These are phyloP conservation scores for Myrica gale DNA, from an alignment of 306 rosid species.

Conservation along the genomic window DNA sequence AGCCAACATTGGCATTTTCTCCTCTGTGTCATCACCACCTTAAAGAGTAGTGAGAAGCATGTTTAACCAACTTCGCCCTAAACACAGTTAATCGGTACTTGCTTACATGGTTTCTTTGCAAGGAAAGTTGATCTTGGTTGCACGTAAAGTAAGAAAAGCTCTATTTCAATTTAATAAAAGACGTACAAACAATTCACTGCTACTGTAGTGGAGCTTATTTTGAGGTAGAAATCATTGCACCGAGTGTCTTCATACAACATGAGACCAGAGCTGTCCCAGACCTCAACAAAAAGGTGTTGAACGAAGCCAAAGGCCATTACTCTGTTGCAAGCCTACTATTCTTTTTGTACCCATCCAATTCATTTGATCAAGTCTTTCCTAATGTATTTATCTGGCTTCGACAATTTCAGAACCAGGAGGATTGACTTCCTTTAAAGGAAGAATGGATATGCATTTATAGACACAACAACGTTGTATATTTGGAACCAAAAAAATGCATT, in stretches of 20 bases:
- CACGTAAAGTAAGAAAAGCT: not conserved
- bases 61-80: not conserved
- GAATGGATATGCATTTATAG: not conserved
- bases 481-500: not conserved
- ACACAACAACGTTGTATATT: not conserved
- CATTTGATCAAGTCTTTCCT: not conserved
- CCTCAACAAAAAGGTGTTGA: slow-evolving; percentile 6
- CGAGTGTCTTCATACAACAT: not conserved
- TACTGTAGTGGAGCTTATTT: not conserved
- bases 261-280: slow-evolving; percentile 13
- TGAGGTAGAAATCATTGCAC: not conserved
- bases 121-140: not conserved
- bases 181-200: not conserved
- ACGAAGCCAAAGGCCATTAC: not conserved
- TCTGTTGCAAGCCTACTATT: not conserved
- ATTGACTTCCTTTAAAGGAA: not conserved
- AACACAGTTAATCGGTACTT: not conserved
- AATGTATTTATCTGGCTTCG: not conserved
- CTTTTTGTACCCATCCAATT: not conserved
- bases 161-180: not conserved
- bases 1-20: not conserved
- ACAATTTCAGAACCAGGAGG: slow-evolving; percentile 1
- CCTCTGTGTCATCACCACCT: not conserved
- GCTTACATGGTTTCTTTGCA: not conserved
- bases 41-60: not conserved